A percentile compares a stretch with the other conserved stretches of the same genome.
Conservation (phyloP, 495 filamentous ascomycete species). For the Glarea lozoyensis region DNA sequence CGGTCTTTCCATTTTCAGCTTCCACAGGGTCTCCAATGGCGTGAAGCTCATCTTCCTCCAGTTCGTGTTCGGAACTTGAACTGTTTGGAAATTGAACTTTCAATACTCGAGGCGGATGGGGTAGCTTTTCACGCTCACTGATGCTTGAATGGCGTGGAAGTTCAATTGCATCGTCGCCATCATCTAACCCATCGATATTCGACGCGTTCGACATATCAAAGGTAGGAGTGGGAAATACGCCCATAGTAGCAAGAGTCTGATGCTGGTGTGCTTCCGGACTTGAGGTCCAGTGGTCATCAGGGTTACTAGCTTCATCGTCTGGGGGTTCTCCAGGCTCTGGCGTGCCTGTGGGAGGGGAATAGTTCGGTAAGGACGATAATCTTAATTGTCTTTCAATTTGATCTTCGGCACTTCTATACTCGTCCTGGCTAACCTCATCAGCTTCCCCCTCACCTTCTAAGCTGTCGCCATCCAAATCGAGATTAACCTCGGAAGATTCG, state of each 20-base stretch:
- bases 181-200: too few species aligned
- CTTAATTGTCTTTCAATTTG: too few species aligned
- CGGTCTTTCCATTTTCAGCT: constrained; percentile 15
- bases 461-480: too few species aligned
- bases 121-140: background rate
- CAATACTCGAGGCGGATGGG: background rate
- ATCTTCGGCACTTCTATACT: too few species aligned
- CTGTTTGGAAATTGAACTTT: constrained; percentile 24
- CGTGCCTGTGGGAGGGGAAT: too few species aligned
- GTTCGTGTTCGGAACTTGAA: constrained; percentile 37
- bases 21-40: constrained; percentile 30
- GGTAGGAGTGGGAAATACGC: background rate
- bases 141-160: background rate
- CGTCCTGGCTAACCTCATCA: too few species aligned
- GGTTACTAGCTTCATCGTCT: too few species aligned
- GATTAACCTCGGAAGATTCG: too few species aligned
- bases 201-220: background rate
- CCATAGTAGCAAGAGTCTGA: background rate
- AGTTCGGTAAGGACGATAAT: too few species aligned
- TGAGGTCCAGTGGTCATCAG: background rate
- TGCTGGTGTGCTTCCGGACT: background rate
- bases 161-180: background rate
- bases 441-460: too few species aligned
- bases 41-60: constrained; percentile 44
- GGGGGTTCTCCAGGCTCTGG: too few species aligned